A percentile compares a stretch with the other conserved stretches of the same genome.
phyloP scores from a whole-genome alignment of 495 filamentous ascomycete genomes.

The Aspergillus sparsus region DNA sequence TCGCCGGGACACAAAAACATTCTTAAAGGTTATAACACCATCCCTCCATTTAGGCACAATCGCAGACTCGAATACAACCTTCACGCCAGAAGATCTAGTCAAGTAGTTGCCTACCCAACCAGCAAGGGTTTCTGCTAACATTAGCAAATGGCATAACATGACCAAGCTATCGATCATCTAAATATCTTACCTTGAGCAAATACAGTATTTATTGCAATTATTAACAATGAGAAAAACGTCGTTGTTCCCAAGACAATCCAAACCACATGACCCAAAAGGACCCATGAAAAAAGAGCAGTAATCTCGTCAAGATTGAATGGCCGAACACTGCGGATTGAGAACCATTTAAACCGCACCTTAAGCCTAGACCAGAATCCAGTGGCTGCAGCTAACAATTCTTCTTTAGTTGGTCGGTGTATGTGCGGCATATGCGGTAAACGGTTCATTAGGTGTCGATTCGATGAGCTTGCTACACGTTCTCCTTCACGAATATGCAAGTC shows the following conservation, averaged over 20 bases:
- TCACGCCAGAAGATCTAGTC: conserved; percentile 90
- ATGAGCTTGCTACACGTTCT: conserved; percentile 17
- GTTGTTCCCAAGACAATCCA: conserved; percentile 96
- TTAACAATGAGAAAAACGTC: conserved; percentile 90
- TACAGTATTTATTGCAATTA: conserved; percentile 90
- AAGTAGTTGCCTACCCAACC: conserved; percentile 94
- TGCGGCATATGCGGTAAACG: conserved; percentile 70
- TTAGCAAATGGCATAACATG: conserved; percentile 22
- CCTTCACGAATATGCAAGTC: conserved; percentile 13
- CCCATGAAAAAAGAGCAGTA: conserved; percentile 92
- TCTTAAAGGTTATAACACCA: conserved; percentile 93
- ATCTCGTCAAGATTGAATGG: conserved; percentile 97
- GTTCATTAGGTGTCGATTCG: conserved; percentile 54
- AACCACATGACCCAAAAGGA: conserved; percentile 86
- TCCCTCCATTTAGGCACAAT: conserved; percentile 95
- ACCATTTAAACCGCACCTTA: conserved; percentile 94
- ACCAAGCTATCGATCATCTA: background rate
- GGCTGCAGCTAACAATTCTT: conserved; percentile 88
- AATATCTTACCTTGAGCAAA: conserved; percentile 77
- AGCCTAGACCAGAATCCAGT: conserved; percentile 91
- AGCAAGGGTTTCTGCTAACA: conserved; percentile 75
- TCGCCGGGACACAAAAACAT: conserved; percentile 91
- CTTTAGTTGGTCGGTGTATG: conserved; percentile 83
- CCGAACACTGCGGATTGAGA: conserved; percentile 90
- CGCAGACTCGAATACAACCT: conserved; percentile 95